phyloP scores from a whole-genome alignment of 352 stramenopile genomes.

The Globisporangium apiculatum region DNA sequence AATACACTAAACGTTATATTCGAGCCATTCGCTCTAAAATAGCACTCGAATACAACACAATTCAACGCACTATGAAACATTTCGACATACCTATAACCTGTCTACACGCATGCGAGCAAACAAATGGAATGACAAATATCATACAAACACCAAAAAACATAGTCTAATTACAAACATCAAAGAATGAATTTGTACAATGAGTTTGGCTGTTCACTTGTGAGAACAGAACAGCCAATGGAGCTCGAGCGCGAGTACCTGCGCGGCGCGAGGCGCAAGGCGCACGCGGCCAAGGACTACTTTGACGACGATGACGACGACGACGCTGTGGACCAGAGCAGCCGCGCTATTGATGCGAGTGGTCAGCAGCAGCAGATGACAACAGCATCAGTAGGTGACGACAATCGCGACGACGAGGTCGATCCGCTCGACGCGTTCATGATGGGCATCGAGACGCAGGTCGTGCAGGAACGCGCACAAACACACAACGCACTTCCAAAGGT shows the following conservation, averaged over 20 bases:
- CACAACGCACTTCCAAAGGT: conserved; percentile 34
- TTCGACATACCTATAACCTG: no score
- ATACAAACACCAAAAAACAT: no score
- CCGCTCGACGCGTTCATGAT: conserved; percentile 83
- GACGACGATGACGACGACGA: conserved; percentile 54
- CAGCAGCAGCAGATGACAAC: not conserved
- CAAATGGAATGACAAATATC: no score
- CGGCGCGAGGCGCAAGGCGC: conserved; percentile 44
- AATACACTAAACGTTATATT: no score
- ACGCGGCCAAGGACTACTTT: conserved; percentile 46
- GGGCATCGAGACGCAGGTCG: conserved; percentile 74
- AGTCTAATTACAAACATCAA: no score
- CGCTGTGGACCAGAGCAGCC: not conserved
- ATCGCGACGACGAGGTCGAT: conserved; percentile 49
- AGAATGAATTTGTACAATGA: no score
- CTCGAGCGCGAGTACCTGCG: conserved; percentile 54
- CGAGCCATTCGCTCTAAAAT: no score
- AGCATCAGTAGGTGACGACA: not conserved
- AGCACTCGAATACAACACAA: no score
- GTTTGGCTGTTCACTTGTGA: not conserved
- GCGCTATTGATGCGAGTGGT: not conserved
- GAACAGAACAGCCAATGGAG: conserved; percentile 17
- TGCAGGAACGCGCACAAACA: conserved; percentile 21
- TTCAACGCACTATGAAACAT: no score
- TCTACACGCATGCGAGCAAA: no score